phyloP scores from a whole-genome alignment of 306 rosid species.

The Abrus pulchellus region DNA sequence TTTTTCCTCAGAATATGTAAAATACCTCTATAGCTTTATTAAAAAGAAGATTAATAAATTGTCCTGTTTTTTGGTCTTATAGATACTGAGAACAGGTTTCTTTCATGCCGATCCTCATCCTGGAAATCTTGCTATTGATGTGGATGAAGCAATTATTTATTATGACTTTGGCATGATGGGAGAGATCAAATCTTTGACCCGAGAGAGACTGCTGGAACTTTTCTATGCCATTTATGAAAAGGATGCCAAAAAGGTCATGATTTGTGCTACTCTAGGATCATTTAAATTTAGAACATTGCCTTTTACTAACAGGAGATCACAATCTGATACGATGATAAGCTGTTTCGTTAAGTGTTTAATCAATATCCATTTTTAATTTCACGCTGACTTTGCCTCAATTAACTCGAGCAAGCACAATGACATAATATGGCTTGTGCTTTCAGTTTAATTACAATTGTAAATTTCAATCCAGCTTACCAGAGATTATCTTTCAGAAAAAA shows the following conservation, averaged over 20 bases:
- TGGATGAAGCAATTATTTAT: conserved; percentile 79
- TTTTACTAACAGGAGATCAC: background rate
- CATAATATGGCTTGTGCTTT: conserved; percentile 17
- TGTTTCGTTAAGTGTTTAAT: background rate
- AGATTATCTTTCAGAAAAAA: conserved; percentile 3
- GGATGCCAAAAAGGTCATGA: conserved; percentile 81
- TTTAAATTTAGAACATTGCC: background rate
- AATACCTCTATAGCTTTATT: conserved; percentile 9
- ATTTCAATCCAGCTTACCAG: background rate
- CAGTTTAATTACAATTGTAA: background rate
- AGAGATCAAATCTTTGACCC: conserved; percentile 83
- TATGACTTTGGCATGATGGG: conserved; percentile 99
- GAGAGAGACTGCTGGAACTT: conserved; percentile 86
- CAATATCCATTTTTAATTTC: background rate
- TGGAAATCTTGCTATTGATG: conserved; percentile 85
- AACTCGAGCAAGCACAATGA: background rate
- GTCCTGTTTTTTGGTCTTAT: conserved; percentile 32
- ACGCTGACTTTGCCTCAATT: background rate
- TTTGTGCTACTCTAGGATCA: conserved; percentile 5
- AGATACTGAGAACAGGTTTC: conserved; percentile 90
- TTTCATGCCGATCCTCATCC: conserved; percentile 97
- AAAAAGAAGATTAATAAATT: conserved; percentile 9
- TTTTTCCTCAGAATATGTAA: background rate
- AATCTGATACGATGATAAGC: conserved; percentile 1
- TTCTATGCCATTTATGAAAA: conserved; percentile 84